Evolutionary conservation across 495 filamentous ascomycete genomes (phyloP).

Genomic region (Umbilicaria muhlenbergii): DNA sequence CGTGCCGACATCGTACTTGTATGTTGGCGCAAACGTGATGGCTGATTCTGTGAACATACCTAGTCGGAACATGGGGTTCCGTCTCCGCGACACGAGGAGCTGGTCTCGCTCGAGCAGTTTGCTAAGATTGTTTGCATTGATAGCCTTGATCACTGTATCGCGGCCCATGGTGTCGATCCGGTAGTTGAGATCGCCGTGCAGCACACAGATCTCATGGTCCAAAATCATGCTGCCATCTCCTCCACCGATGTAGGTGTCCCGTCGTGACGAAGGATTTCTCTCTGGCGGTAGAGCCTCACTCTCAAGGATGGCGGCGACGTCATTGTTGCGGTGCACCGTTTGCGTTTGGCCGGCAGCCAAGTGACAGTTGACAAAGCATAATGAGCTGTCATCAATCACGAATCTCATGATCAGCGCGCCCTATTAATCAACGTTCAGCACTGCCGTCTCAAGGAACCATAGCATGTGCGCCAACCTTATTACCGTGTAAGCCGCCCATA

Average conservation of each 20-base stretch:
- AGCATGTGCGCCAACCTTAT: constrained; percentile 45
- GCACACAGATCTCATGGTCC: constrained; percentile 88
- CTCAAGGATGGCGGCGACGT: constrained; percentile 83
- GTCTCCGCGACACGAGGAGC: constrained; percentile 66
- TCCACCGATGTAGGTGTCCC: constrained; percentile 70
- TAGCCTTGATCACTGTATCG: constrained; percentile 71
- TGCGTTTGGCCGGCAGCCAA: constrained; percentile 85
- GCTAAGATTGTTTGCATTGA: constrained; percentile 62
- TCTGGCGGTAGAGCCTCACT: constrained; percentile 53
- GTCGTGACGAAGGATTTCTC: constrained; percentile 36
- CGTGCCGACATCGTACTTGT: constrained; percentile 95
- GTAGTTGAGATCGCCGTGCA: constrained; percentile 96
- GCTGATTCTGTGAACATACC: constrained; percentile 72
- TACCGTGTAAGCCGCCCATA: constrained; percentile 84
- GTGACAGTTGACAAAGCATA: constrained; percentile 97
- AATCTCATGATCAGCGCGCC: constrained; percentile 87
- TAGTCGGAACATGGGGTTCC: constrained; percentile 77
- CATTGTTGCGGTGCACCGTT: constrained; percentile 81
- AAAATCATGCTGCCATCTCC: constrained; percentile 93
- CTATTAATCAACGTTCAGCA: constrained; percentile 17
- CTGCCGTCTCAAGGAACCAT: not conserved
- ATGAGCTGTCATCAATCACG: constrained; percentile 73
- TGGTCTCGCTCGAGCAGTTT: constrained; percentile 94
- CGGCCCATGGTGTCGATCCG: constrained; percentile 95
- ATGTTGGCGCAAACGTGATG: constrained; percentile 87